Evolutionary conservation across 345 rosid genomes (phyloP), one percentile per base, ranked within the genome.

Genomic region (Trapa bicornis): DNA sequence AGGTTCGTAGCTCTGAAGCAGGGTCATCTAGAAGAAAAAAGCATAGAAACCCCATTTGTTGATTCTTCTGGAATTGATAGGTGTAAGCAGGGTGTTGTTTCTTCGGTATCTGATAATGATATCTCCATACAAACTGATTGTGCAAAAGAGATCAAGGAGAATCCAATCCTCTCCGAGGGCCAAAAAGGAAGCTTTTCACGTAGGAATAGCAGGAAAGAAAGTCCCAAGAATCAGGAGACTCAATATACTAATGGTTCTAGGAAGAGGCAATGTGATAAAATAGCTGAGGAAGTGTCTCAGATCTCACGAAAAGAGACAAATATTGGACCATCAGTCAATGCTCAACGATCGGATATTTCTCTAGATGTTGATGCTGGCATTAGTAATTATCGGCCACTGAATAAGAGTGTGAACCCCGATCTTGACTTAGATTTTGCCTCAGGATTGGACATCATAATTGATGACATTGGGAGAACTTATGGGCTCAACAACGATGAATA

Each of bases 1-100:
- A 80, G 43, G 78, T 71, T 45, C 43, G 76, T 87, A 72, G 96
- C 97, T 53, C 74, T 78, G 67, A 70, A 75, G 71, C 86, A 83
- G 70, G 82, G 80, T 67, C 96, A 88, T 63, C 39, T 82, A 50
- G 50, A 37, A 0, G 57, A 47, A 12, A 67, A 15, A 45, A 3
- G 48, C 47, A 60, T 37, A 37, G 17, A 2, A n/a, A 50, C 61
- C 47, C 69, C 56, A 68, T 43, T 48, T 54, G 16, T n/a, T 70
- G 68, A 73, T 72, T 60, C 62, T 72, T 72, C 74, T 63, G 43
- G 29, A 66, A 76, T 73, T 65, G 71, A 67, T 65, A 67, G 29
- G 33, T 67, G 42, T 58, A 61, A 7, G 17, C 54, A 61, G 16
- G 60, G 63, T 42, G 76, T 16, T 65, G 61, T 58, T 37, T 33